phyloP scores from a whole-genome alignment of 208 protist species.

The Crithidia fasciculata region DNA sequence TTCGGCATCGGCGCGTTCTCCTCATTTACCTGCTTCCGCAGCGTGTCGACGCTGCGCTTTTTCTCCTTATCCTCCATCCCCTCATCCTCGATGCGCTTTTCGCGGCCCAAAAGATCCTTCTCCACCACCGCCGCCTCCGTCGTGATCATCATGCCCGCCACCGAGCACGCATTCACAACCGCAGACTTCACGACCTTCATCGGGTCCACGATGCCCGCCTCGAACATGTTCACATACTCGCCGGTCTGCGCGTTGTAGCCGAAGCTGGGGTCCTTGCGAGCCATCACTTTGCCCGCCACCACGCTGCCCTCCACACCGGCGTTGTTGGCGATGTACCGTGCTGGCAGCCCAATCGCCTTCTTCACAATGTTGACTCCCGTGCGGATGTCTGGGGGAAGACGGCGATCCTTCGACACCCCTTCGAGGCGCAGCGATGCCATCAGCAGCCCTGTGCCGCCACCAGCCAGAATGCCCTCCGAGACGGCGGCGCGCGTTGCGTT shows the following conservation, averaged over 20 bases:
- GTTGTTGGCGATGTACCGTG: conserved; percentile 96
- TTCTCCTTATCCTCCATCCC: conserved; percentile 87
- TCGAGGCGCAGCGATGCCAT: conserved; percentile 91
- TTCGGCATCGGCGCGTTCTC: conserved; percentile 82
- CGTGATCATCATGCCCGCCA: conserved; percentile 99
- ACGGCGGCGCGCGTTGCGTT: conserved; percentile 99
- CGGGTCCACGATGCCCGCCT: conserved; percentile 99
- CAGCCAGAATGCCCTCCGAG: conserved; percentile 98
- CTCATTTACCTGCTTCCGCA: conserved; percentile 81
- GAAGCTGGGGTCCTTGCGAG: conserved; percentile 75
- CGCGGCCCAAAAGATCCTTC: conserved; percentile 67
- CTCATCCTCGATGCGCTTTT: conserved; percentile 74
- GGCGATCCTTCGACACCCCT: conserved; percentile 71
- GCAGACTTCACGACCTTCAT: conserved; percentile 99
- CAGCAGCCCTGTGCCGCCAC: conserved; percentile 97
- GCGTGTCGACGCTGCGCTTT: conserved; percentile 66
- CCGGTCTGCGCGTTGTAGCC: conserved; percentile 97
- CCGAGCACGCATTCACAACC: conserved; percentile 97
- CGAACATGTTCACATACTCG: conserved; percentile 98
- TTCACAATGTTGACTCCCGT: conserved; percentile 88
- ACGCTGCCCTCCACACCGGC: conserved; percentile 98
- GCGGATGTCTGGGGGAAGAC: conserved; percentile 68
- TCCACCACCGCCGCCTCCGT: conserved; percentile 97
- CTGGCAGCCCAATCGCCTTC: conserved; percentile 80
- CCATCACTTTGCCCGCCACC: conserved; percentile 96